A percentile compares a stretch with the other conserved stretches of the same genome.
These are phyloP conservation scores for Suillus variegatus DNA, from an alignment of 768 basidiomycete genomes.

Conservation along the genomic window DNA sequence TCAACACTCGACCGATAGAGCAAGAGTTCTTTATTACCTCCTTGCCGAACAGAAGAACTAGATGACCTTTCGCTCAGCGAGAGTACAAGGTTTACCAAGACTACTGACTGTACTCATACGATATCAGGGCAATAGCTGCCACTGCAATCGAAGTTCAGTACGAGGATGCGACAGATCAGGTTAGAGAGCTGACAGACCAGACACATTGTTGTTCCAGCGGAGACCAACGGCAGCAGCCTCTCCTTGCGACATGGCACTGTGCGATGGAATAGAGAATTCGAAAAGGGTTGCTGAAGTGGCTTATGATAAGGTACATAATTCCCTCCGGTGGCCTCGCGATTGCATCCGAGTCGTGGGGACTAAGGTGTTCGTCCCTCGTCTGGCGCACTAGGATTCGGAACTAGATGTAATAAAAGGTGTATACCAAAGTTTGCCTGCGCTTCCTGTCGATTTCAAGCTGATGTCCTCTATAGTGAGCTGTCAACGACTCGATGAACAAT, in stretches of 20 bases:
- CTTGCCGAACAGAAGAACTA: neutral
- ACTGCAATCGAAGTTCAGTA: neutral
- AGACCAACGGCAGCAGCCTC: neutral
- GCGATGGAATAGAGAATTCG: neutral
- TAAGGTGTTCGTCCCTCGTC: neutral
- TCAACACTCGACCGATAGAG: neutral
- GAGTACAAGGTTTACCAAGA: neutral
- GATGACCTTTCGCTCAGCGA: neutral
- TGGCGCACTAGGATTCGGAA: neutral
- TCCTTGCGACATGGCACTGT: neutral
- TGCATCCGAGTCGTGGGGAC: neutral
- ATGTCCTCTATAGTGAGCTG: neutral
- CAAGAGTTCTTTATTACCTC: neutral
- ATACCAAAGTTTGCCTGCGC: neutral
- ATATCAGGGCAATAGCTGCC: neutral
- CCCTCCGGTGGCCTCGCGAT: neutral
- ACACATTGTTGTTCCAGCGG: neutral
- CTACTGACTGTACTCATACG: constrained; percentile 3
- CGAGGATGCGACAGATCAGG: neutral
- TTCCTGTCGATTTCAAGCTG: neutral
- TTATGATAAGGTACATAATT: neutral
- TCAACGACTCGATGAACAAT: neutral
- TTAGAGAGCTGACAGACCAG: neutral
- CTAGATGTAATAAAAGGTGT: neutral
- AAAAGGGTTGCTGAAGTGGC: neutral